Evolutionary conservation across 164 flowering plant species (phyloP).

Genomic region (Magnolia officinalis): DNA sequence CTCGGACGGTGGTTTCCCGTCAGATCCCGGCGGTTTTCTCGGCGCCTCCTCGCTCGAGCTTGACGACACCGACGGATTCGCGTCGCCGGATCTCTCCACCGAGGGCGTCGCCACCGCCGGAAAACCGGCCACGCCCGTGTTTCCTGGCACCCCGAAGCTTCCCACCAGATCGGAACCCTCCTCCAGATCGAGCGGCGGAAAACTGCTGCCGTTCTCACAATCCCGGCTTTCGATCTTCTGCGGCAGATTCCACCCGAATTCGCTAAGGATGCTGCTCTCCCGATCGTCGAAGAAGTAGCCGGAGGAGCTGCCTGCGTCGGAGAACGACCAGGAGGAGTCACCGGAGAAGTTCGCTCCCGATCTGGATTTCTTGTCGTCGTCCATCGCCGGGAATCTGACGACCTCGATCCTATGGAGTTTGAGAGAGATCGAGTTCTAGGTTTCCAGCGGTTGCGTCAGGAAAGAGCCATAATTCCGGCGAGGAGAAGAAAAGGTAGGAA

Average conservation of each 20-base stretch:
- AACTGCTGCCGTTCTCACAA: background rate
- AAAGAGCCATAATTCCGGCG: background rate
- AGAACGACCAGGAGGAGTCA: slow-evolving; percentile 34
- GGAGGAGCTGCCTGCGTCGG: slow-evolving; percentile 8
- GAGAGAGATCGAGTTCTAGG: background rate
- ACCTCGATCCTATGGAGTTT: background rate
- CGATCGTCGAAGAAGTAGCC: slow-evolving; percentile 33
- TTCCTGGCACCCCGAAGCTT: slow-evolving; percentile 2
- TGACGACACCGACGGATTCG: slow-evolving; percentile 50
- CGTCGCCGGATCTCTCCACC: slow-evolving; percentile 20
- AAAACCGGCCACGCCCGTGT: slow-evolving; percentile 1
- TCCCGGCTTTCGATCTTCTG: slow-evolving; percentile 1
- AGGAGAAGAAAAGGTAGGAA: background rate
- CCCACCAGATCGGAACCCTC: slow-evolving; percentile 12
- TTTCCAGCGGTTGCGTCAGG: background rate
- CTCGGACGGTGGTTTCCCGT: slow-evolving; percentile 36
- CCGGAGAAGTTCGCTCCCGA: slow-evolving; percentile 16
- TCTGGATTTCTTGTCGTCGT: slow-evolving; percentile 25
- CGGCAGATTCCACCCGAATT: slow-evolving; percentile 52
- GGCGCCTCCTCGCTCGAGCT: slow-evolving; percentile 67
- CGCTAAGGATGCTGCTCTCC: slow-evolving; percentile 42
- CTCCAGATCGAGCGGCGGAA: background rate
- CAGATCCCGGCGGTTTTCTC: slow-evolving; percentile 55
- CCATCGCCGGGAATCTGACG: background rate
- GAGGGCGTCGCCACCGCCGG: background rate